Conservation (phyloP, 768 basidiomycete species). For the Leccinum olivaceopallidum region DNA sequence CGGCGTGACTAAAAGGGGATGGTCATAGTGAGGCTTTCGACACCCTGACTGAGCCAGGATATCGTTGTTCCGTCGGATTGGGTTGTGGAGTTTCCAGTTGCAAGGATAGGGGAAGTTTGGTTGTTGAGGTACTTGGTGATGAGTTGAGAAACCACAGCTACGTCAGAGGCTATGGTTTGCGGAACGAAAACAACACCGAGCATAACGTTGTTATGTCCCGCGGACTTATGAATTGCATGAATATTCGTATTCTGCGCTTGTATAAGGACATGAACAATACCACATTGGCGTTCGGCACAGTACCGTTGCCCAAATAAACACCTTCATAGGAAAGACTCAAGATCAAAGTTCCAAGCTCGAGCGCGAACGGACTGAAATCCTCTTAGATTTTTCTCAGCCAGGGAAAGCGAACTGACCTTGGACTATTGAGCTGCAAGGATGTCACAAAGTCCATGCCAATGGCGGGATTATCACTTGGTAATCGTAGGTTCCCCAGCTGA, state of each 20-base stretch:
- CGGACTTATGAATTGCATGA: constrained; percentile 37
- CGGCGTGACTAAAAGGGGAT: constrained; percentile 57
- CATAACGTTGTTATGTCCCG: constrained; percentile 57
- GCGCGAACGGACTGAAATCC: constrained; percentile 54
- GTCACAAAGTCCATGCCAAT: constrained; percentile 70
- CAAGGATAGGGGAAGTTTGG: constrained; percentile 55
- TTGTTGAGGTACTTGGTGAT: constrained; percentile 75
- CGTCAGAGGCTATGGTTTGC: constrained; percentile 46
- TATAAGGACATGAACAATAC: constrained; percentile 33
- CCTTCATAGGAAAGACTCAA: constrained; percentile 61
- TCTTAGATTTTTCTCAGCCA: constrained; percentile 3
- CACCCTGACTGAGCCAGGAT: constrained; percentile 66
- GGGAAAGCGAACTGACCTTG: constrained; percentile 41
- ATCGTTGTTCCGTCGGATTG: constrained; percentile 57
- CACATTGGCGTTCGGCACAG: constrained; percentile 49
- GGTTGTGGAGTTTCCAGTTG: constrained; percentile 57
- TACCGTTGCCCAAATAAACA: constrained; percentile 57
- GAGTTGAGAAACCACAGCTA: constrained; percentile 54
- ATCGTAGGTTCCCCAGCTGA: constrained; percentile 52
- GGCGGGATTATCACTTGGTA: constrained; percentile 64
- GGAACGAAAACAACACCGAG: constrained; percentile 56
- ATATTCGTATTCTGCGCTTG: neutral
- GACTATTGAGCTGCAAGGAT: constrained; percentile 53
- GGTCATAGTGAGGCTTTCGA: constrained; percentile 54
- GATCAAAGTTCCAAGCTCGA: constrained; percentile 64